Evolutionary conservation across 352 stramenopile species (phyloP).

Genomic region (Globisporangium uncinulatum): DNA sequence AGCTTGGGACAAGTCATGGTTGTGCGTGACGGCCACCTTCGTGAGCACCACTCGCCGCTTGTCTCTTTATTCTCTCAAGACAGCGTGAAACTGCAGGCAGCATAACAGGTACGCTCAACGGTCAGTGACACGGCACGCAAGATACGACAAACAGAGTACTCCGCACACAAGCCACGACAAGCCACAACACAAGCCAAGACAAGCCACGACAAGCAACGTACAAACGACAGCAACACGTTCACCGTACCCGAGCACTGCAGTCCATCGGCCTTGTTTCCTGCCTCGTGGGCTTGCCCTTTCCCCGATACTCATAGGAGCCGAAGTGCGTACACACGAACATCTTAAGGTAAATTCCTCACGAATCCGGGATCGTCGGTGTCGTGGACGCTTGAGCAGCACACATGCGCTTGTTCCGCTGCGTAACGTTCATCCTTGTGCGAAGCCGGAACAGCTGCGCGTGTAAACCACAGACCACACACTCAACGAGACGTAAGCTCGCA

Average conservation of each 20-base stretch:
- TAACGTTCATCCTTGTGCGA: too few relatives aligned
- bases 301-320: background rate
- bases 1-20: background rate
- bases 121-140: too few relatives aligned
- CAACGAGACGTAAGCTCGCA: too few relatives aligned
- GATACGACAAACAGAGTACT: background rate
- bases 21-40: background rate
- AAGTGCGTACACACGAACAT: background rate
- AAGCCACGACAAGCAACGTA: too few relatives aligned
- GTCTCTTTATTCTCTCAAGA: background rate
- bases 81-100: background rate
- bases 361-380: background rate
- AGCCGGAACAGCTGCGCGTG: too few relatives aligned
- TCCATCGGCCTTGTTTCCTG: background rate
- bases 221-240: too few relatives aligned
- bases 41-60: background rate
- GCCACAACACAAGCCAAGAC: too few relatives aligned
- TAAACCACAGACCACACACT: too few relatives aligned
- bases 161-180: too few relatives aligned
- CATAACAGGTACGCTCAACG: too few relatives aligned
- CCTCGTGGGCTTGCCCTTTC: background rate
- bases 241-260: background rate
- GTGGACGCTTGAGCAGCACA: too few relatives aligned
- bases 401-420: too few relatives aligned
- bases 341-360: background rate